phyloP scores from a whole-genome alignment of 2,329 filamentous ascomycete genomes.

The Penicillium sp. region DNA sequence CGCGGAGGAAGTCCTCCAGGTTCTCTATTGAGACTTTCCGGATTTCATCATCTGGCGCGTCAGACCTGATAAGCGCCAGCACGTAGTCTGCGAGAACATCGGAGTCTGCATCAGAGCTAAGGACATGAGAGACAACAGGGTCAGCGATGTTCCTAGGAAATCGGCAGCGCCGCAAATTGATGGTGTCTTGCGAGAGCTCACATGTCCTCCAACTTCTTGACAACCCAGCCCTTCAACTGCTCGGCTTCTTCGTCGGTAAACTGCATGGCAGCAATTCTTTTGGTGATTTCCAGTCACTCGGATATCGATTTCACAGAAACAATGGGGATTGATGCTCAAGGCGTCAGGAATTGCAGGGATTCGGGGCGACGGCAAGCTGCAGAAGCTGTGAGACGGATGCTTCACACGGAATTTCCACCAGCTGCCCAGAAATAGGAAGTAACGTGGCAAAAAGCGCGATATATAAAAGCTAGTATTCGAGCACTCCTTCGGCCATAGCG shows the following conservation, averaged over 20 bases:
- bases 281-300: neutral
- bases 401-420: neutral
- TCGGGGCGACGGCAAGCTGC: conserved; percentile 12
- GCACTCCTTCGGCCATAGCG: conserved; percentile 5
- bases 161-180: neutral
- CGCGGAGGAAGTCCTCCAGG: conserved; percentile 62
- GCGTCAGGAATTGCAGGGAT: conserved; percentile 13
- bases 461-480: neutral
- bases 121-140: neutral
- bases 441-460: neutral
- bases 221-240: conserved; percentile 62
- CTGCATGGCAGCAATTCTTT: conserved; percentile 48
- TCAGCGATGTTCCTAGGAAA: conserved; percentile 7
- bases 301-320: neutral
- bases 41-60: conserved; percentile 59
- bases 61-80: conserved; percentile 60
- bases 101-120: conserved; percentile 64
- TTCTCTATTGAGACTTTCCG: conserved; percentile 58
- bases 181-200: conserved; percentile 36
- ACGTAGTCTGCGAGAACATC: conserved; percentile 67
- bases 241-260: conserved; percentile 58
- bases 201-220: conserved; percentile 63
- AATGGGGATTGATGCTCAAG: neutral
- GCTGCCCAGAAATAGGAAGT: no score
- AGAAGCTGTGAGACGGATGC: conserved; percentile 1